Evolutionary conservation across 148 eudicot species (phyloP).

Genomic region (Amaranthus hypochondriacus): DNA sequence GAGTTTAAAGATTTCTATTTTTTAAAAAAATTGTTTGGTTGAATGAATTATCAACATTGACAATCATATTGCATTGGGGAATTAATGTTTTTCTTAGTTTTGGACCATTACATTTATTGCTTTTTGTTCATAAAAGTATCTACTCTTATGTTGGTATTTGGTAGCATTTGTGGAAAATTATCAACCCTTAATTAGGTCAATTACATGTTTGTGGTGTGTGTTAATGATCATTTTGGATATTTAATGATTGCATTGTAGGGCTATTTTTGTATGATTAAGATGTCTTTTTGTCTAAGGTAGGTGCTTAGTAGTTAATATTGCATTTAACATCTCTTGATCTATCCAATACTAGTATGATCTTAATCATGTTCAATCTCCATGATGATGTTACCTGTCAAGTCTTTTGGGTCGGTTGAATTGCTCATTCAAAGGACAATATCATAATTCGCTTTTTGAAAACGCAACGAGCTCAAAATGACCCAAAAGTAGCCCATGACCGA

Average conservation of each 20-base stretch:
- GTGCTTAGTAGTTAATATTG: slow-evolving; percentile 1
- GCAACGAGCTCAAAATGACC: no score
- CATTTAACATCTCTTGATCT: not conserved
- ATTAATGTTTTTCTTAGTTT: slow-evolving; percentile 5
- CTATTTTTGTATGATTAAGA: not conserved
- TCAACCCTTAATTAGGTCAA: not conserved
- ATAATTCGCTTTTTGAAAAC: not conserved
- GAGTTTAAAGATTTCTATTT: not conserved
- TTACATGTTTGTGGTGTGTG: not conserved
- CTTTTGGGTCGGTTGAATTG: not conserved
- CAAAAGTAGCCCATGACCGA: no score
- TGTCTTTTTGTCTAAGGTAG: not conserved
- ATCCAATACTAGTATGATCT: not conserved
- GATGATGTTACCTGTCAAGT: not conserved
- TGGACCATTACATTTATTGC: slow-evolving; percentile 18
- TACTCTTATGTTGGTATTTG: not conserved
- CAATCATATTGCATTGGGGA: not conserved
- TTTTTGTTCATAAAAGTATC: not conserved
- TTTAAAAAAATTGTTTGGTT: not conserved
- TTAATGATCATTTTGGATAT: not conserved
- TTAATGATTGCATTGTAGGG: not conserved
- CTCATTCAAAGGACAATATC: no score
- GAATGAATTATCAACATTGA: not conserved
- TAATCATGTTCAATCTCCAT: not conserved
- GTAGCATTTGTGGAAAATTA: not conserved